Evolutionary conservation across 345 rosid species (phyloP).

Genomic region (Pistacia vera): DNA sequence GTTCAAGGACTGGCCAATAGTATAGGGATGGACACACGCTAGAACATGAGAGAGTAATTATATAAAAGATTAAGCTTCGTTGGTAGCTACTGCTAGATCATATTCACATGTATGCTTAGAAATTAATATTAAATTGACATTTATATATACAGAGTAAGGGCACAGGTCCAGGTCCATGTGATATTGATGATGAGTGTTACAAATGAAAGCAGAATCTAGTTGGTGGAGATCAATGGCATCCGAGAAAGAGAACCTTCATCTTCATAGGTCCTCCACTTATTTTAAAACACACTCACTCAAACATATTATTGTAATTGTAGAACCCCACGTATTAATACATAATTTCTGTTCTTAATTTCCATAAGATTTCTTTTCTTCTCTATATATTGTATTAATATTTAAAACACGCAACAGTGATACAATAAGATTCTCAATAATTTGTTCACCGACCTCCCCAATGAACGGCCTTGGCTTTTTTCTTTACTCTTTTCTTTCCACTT

Average conservation of each 20-base stretch:
- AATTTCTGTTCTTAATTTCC: not conserved
- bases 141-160: not conserved
- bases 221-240: conserved; percentile 20
- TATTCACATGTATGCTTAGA: not conserved
- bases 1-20: not conserved
- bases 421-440: conserved; percentile 22
- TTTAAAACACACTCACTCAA: too few species aligned
- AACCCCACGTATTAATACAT: not conserved
- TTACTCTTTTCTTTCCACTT: not conserved
- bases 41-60: not conserved
- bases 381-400: not conserved
- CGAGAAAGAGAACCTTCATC: conserved; percentile 17
- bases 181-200: too few species aligned
- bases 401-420: conserved; percentile 33
- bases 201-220: not conserved
- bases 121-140: too few species aligned
- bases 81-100: not conserved
- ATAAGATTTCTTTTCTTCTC: not conserved
- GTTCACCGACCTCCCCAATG: conserved; percentile 25
- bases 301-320: not conserved
- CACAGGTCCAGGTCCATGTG: not conserved
- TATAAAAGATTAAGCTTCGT: too few species aligned
- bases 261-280: not conserved
- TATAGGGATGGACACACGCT: not conserved
- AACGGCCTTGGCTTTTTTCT: conserved; percentile 22